phyloP scores from a whole-genome alignment of 2,329 filamentous ascomycete species.

The Hyphodiscus sp. region DNA sequence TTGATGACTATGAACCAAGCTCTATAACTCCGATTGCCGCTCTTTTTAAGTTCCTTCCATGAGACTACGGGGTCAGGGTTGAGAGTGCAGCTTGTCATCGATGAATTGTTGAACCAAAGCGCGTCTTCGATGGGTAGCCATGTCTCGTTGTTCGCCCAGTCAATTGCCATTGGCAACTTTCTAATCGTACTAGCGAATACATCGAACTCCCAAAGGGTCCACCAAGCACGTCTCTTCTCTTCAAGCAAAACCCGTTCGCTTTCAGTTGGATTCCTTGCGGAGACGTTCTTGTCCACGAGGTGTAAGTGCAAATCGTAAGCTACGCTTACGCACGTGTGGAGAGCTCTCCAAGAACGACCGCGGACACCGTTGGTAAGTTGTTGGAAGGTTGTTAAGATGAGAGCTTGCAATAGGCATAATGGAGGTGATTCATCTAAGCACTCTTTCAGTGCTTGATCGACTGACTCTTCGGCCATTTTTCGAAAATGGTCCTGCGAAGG shows the following conservation, averaged over 20 bases:
- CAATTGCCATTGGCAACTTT: constrained; percentile 32
- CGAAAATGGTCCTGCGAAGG: constrained; percentile 14
- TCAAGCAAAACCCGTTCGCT: constrained; percentile 27
- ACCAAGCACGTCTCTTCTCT: constrained; percentile 34
- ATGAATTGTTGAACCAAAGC: constrained; percentile 28
- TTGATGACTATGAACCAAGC: constrained; percentile 27
- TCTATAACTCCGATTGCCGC: constrained; percentile 30
- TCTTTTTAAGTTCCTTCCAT: constrained; percentile 26
- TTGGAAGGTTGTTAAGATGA: constrained; percentile 31
- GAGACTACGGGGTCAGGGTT: constrained; percentile 21
- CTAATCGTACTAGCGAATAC: constrained; percentile 36
- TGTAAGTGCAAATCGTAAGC: constrained; percentile 17
- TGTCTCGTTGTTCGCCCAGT: constrained; percentile 32
- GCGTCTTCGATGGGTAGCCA: constrained; percentile 32
- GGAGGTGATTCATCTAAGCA: constrained; percentile 30
- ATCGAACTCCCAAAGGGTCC: constrained; percentile 39
- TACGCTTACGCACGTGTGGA: constrained; percentile 27
- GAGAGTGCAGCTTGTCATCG: constrained; percentile 27
- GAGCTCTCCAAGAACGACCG: constrained; percentile 32
- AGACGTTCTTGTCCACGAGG: constrained; percentile 7
- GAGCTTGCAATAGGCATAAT: constrained; percentile 32
- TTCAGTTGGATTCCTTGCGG: constrained; percentile 6
- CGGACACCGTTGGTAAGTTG: constrained; percentile 32
- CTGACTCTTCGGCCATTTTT: constrained; percentile 20
- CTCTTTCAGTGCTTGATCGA: constrained; percentile 28